Evolutionary conservation across 352 stramenopile species (phyloP), one percentile per base, ranked within the genome.

Genomic region (Phytophthora litchii): DNA sequence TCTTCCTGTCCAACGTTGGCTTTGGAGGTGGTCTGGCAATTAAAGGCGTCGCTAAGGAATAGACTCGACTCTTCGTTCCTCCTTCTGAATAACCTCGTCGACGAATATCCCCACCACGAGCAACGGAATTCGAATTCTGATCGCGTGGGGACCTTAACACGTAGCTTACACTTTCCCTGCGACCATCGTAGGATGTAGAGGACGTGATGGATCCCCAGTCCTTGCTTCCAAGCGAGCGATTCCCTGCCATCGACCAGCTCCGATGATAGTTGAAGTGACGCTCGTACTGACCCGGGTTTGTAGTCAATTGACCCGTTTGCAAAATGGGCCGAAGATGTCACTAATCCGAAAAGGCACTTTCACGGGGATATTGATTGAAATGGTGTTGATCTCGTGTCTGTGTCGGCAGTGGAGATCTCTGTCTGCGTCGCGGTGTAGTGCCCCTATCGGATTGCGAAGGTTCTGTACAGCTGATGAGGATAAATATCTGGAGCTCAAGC

Each of bases 401-500:
- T 29, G 43, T 20, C 48, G 41, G 29, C 54, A 48, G 14, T 61
- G 53, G 52, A 49, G 47, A 21, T 46, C 37, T 62, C n/a, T 64
- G 48, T 44, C 43, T 11, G 37, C 4, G 35, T 20, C 35, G 36
- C 57, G 46, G 64, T 58, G 21, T 27, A 19, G 41, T 20, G 34
- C 12, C 4, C 25, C 31, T 4, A 16, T 10, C 27, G 25, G 40
- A 3, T 40, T 70, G 40, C 63, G 58, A 35, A 36, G 23, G 25
- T 52, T 72, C 29, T 72, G 67, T 13, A 73, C 63, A 27, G 56
- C 42, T 20, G 67, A 84, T 19, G 77, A 88, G 48, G 77, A 89
- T 56, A 88, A 86, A 42, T 92, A 94, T 38, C 55, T 91, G 16
- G 84, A 94, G 53, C 74, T 91, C 12, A 76, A 75, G 38, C 84